Conservation (phyloP, 305 asterid species). For the Solanum hybrid region DNA sequence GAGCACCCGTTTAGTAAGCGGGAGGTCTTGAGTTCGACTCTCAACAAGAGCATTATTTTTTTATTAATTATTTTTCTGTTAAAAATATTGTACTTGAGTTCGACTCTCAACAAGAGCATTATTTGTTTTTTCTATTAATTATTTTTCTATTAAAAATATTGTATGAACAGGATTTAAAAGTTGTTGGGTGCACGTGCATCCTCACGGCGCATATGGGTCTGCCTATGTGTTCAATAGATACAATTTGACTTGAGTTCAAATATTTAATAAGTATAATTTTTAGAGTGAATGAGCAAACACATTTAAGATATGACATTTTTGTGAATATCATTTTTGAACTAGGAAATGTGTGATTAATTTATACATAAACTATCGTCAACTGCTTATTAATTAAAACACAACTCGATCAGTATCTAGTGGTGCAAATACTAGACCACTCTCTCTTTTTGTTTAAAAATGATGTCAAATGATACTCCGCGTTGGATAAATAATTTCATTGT, state of each 20-base stretch:
- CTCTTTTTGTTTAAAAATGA: not conserved
- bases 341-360: not conserved
- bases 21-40: conserved; percentile 96
- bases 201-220: not conserved
- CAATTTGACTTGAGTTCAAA: not conserved
- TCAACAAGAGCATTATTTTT: conserved; percentile 51
- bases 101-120: not conserved
- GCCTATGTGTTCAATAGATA: not conserved
- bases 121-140: too few species aligned
- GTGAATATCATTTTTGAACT: not conserved
- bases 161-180: not conserved
- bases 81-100: not conserved
- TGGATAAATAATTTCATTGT: too few species aligned
- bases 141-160: too few species aligned
- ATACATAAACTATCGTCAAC: too few species aligned
- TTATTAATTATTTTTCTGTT: too few species aligned
- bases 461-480: too few species aligned
- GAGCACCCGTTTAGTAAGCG: conserved; percentile 99
- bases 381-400: not conserved
- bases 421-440: not conserved
- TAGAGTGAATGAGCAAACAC: not conserved
- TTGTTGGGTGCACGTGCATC: too few species aligned
- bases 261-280: too few species aligned
- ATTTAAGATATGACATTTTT: not conserved
- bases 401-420: not conserved